Evolutionary conservation across 495 filamentous ascomycete genomes (phyloP), one percentile per base, ranked within the genome.

Genomic region (Hypoxylon subgilvum): DNA sequence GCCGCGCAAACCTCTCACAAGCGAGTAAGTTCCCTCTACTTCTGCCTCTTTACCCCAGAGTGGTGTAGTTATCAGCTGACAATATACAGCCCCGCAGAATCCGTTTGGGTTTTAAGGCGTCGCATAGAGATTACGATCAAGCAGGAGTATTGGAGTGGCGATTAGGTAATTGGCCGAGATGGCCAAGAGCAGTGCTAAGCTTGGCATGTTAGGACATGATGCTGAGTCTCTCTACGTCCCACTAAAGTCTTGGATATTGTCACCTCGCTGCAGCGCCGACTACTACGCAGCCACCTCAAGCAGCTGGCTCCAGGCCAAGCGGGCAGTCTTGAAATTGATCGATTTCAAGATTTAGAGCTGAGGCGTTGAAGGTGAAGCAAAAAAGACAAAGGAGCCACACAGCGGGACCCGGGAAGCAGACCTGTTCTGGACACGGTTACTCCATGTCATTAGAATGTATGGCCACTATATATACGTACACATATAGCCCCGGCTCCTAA

Each of bases 1-100:
- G 87, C 58, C 86, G 87, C 79, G 94, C 94, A 48, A 96, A 97
- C 70, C 80, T 97, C 61, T 76, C 85, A 32, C 88, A 93, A 82
- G 94, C 94, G 67, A 98, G 94, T 98, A 88, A 86, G 93, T 89
- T 1, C 7, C 18, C 38, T 16, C 32, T 28, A 22, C n/a, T 45
- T 6, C 38, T 31, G n/a, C 32, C 40, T 42, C 43, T 43, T 44
- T 61, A 1, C 7, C 22, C 10, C 18, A 3, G 3, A 12, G 7
- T 31, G 0, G 17, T 6, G 8, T 42, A 25, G n/a, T 44, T 43
- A 42, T 14, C 36, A 42, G 2, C 49, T 67, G 39, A 61, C 31
- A 34, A 47, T 36, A 23, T 57, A 53, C 61, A 96, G 92, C 92
- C 50, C 91, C 92, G 17, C 82, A 90, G 63, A 96, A 96, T 72